A percentile compares a stretch with the other conserved stretches of the same genome.
Conservation (phyloP, 257 asterid genomes). For the Galeopsis tetrahit region DNA sequence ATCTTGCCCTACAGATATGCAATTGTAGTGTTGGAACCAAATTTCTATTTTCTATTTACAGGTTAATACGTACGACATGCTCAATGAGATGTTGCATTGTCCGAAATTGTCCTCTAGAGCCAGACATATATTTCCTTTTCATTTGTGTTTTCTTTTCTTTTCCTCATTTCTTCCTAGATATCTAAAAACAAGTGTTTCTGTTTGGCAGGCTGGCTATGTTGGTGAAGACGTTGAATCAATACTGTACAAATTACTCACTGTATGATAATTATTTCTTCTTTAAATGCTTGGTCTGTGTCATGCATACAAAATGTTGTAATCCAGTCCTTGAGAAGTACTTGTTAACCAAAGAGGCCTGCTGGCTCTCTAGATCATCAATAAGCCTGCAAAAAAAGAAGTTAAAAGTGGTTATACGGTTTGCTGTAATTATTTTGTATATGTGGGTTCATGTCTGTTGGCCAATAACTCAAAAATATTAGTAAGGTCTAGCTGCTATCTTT, state of each 20-base stretch:
- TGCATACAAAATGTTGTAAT: conserved; percentile 22
- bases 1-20: conserved; percentile 8
- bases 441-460: conserved; percentile 1
- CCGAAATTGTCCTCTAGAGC: neutral
- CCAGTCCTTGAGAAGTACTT: conserved; percentile 27
- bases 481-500: neutral
- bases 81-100: conserved; percentile 1
- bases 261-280: conserved; percentile 34
- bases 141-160: conserved; percentile 16
- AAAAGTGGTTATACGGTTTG: conserved; percentile 12
- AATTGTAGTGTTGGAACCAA: conserved; percentile 1
- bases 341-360: conserved; percentile 25
- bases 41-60: neutral
- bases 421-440: conserved; percentile 23
- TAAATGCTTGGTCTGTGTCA: neutral
- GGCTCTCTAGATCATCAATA: conserved; percentile 20
- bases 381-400: conserved; percentile 19
- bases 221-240: conserved; percentile 98
- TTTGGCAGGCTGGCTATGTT: conserved; percentile 93
- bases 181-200: conserved; percentile 30
- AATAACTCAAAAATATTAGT: neutral
- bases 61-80: neutral
- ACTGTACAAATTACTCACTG: conserved; percentile 81
- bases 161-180: conserved; percentile 25
- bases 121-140: neutral